Evolutionary conservation across 768 basidiomycete species (phyloP), one percentile per base, ranked within the genome.

Genomic region (Cubamyces lactineus): DNA sequence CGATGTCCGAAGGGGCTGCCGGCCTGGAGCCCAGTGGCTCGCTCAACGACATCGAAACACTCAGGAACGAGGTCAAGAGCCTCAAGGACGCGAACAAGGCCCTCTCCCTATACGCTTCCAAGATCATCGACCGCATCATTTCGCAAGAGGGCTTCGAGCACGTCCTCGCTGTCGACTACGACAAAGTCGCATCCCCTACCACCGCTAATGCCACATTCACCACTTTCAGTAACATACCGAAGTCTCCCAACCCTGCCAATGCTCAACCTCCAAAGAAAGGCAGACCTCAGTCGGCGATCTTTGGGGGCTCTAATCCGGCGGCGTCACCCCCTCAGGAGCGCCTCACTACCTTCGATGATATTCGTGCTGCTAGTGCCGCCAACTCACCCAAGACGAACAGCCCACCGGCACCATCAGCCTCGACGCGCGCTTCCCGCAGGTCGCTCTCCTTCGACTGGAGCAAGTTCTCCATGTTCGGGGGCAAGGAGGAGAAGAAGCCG

Each of bases 41-140:
- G 47, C 63, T 76, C 50, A 86, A 78, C 56, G 90, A 93, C 67
- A 74, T 92, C 65, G 88, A 91, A 45, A 82, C 86, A n/a, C 76
- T 98, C 55, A 83, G 89, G 39, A 83, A 78, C 12, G 96, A 98
- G 74, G 88, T 97, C 72, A 96, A 96, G 74, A 88, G 87, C 30
- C 84, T 98, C 74, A 92, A 90, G 73, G 96, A 97, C 72, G 94
- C 94, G 46, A 98, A 97, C 80, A 96, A 96, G 74, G 96, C 96
- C 1, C 79, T 98, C 13, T 94, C 94, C 17, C 77, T 98, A 42
- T 98, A 98, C 71, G 94, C 96, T 4, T 94, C 93, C 48, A 98
- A 98, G 81, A 98, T 98, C 67, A 92, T 98, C 70, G 96, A 98
- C 78, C 86, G 96, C 47, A 97, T 98, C 71, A 96, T 98, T 68